phyloP scores from a whole-genome alignment of 768 basidiomycete species.

The Trametes punicea region DNA sequence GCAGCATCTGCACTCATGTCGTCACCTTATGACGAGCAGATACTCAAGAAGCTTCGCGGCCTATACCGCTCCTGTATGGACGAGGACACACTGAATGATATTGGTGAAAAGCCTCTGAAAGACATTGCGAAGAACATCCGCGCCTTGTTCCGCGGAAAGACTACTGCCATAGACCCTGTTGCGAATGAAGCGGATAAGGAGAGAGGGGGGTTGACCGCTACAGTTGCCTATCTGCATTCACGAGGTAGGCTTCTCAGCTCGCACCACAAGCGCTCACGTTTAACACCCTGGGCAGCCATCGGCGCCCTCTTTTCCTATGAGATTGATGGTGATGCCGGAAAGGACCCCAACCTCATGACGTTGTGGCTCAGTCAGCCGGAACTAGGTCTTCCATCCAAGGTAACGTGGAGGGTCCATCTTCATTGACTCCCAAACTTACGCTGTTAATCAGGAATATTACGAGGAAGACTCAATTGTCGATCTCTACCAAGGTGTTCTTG shows the following conservation, averaged over 20 bases:
- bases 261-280: background rate
- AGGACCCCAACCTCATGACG: constrained; percentile 82
- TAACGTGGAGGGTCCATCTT: constrained; percentile 25
- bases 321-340: constrained; percentile 86
- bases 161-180: constrained; percentile 34
- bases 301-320: constrained; percentile 73
- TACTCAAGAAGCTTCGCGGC: constrained; percentile 62
- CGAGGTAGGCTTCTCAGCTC: constrained; percentile 48
- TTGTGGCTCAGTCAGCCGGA: constrained; percentile 82
- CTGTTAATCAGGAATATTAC: constrained; percentile 73
- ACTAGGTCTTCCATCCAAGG: constrained; percentile 87
- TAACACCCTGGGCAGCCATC: constrained; percentile 48
- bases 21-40: constrained; percentile 45
- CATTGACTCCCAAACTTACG: background rate
- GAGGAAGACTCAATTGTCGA: constrained; percentile 66
- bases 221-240: constrained; percentile 84
- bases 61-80: constrained; percentile 84
- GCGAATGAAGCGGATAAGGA: constrained; percentile 27
- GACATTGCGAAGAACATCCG: constrained; percentile 61
- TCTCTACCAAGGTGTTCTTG: constrained; percentile 68
- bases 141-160: constrained; percentile 54
- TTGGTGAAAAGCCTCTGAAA: constrained; percentile 69
- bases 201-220: constrained; percentile 68
- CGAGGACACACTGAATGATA: constrained; percentile 68
- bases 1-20: constrained; percentile 13